phyloP scores from a whole-genome alignment of 768 basidiomycete genomes.

The Lyophyllum decastes region DNA sequence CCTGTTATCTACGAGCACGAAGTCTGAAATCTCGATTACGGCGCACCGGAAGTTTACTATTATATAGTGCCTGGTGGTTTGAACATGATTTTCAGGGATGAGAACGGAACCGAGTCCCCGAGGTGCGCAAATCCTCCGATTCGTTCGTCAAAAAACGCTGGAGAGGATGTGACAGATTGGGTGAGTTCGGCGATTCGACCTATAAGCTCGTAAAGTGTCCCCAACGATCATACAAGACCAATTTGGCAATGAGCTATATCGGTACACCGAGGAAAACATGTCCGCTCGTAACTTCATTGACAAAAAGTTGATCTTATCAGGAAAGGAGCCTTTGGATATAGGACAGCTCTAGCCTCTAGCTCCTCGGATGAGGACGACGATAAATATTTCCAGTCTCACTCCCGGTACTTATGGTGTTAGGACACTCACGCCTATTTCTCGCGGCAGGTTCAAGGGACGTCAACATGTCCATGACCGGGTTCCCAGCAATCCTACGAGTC shows the following conservation, averaged over 20 bases:
- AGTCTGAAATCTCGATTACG: conserved; percentile 21
- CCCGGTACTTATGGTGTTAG: not conserved
- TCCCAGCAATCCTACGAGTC: not conserved
- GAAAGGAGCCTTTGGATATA: conserved; percentile 14
- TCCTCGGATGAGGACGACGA: not conserved
- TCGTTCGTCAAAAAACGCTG: not conserved
- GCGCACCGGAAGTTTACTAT: conserved; percentile 35
- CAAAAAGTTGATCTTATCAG: conserved; percentile 4
- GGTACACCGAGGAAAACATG: conserved; percentile 31
- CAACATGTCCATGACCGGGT: not conserved
- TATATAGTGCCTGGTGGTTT: conserved; percentile 70
- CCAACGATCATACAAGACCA: conserved; percentile 64
- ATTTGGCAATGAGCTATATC: conserved; percentile 57
- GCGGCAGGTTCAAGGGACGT: not conserved
- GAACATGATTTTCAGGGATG: conserved; percentile 69
- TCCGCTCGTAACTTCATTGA: not conserved
- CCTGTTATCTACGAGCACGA: conserved; percentile 26
- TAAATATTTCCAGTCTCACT: not conserved
- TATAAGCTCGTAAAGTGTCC: conserved; percentile 8
- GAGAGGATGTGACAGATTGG: conserved; percentile 39
- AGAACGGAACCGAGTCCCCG: conserved; percentile 61
- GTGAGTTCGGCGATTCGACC: conserved; percentile 41
- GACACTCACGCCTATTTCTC: not conserved
- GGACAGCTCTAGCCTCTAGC: not conserved
- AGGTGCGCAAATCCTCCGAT: conserved; percentile 39